Base-by-base conservation (phyloP, 192 early-diverging fungal species). In the Linnemannia schmuckeri region DNA sequence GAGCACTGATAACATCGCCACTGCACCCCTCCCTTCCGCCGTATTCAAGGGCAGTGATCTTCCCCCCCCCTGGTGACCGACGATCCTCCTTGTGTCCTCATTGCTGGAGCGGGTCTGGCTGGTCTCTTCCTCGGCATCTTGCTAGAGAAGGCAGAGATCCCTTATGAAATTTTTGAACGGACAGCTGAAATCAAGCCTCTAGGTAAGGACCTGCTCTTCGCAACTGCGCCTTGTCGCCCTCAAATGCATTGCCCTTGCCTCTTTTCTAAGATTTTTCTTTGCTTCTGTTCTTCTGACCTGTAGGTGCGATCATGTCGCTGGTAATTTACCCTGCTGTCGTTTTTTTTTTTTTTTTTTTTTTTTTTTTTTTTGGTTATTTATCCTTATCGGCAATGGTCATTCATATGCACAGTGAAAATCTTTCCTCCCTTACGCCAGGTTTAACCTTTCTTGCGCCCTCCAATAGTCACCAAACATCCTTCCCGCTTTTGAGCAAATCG, bases 111-210 rank as follows among this genome's bases (percentile, higher is more conserved):
- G 0, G 57, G 57, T 30, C 57, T 61, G 0, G 57, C 24, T 8
- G 57, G 57, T 61, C n/a, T 61, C 22, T 61, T 61, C n/a, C 57
- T 61, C 57, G 57, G 57, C 22, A 61, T 61, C n/a, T n/a, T 61
- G 6, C 57, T 27, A 24, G 57, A 61, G n/a, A 61, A 30, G n/a
- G 57, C 57, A 5, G 57, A n/a, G 3, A 61, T 61, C 6, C 57
- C 57, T 30, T 61, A 61, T n/a, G 57, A 61, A 0, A 61, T 61
- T 6, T 61, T 20, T 30, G 57, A 61, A 9, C 57, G 57, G 0
- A 30, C 57, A 20, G 24, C 57, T 8, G 57, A 61, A n/a, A 61
- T 61, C n/a, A 61, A 61, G n/a, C 57, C 57, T 8, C n/a, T 61
- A 7, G 57, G 57, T 61, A 61, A 41, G 41, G 41, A 41, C 7